Percentiles rank a stretch among this genome's conserved stretches.
Evolutionary conservation across 768 basidiomycete genomes (phyloP).

Genomic region (Chiua virens): DNA sequence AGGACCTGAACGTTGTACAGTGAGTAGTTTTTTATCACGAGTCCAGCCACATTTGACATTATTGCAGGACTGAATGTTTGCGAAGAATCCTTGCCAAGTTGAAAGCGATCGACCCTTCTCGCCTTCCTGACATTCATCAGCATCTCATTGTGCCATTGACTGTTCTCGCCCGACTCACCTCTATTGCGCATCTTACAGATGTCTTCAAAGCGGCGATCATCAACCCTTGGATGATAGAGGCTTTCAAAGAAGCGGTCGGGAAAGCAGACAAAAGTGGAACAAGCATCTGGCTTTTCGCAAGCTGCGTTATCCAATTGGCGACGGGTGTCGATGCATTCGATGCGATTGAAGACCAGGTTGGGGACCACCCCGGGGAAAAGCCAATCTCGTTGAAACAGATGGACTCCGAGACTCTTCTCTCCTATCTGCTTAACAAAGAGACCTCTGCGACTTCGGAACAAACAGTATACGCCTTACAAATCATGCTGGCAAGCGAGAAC

Average conservation of each 20-base stretch:
- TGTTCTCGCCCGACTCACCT: neutral
- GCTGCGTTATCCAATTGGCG: constrained; percentile 1
- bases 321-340: neutral
- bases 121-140: neutral
- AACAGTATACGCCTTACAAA: neutral
- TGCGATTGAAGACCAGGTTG: too few relatives aligned
- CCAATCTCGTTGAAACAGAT: neutral
- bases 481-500: neutral
- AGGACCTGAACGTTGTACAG: neutral
- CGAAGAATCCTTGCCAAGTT: neutral
- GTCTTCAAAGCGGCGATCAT: neutral
- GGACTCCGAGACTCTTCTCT: neutral
- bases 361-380: too few relatives aligned
- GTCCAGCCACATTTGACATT: neutral
- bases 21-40: neutral
- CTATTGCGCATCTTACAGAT: neutral
- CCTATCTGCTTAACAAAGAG: constrained; percentile 2
- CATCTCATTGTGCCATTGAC: constrained; percentile 2
- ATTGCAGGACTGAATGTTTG: neutral
- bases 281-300: neutral
- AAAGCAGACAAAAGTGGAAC: neutral
- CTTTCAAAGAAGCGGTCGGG: neutral
- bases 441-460: neutral
- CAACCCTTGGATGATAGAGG: neutral
- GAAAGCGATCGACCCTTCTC: neutral